Evolutionary conservation across 176 grass and related monocot genomes (phyloP).

Genomic region (Triticum dicoccoides): DNA sequence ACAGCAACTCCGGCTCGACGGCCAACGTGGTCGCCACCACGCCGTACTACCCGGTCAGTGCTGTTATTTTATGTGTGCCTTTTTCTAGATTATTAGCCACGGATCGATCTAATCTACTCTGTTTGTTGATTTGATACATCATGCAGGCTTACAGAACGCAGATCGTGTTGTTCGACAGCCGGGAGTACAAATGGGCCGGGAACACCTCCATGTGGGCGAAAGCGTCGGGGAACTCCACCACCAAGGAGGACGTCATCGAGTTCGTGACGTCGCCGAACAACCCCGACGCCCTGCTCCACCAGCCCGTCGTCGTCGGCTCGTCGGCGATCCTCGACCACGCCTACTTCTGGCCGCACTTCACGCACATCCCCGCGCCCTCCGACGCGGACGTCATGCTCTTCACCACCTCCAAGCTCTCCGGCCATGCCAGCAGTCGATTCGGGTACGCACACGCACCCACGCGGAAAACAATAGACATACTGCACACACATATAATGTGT

Average conservation of each 20-base stretch:
- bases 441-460: conserved; percentile 30
- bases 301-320: conserved; percentile 40
- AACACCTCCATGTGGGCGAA: conserved; percentile 45
- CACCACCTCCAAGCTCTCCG: conserved; percentile 61
- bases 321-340: conserved; percentile 64
- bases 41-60: conserved; percentile 51
- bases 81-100: not conserved
- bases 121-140: not conserved
- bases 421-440: conserved; percentile 74
- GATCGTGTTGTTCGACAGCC: conserved; percentile 39
- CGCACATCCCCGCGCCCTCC: conserved; percentile 50
- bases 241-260: conserved; percentile 45
- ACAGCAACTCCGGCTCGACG: conserved; percentile 12
- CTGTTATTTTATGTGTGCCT: not conserved
- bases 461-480: no score
- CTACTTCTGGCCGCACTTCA: conserved; percentile 79
- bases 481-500: not conserved
- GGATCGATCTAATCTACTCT: not conserved
- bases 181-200: conserved; percentile 53
- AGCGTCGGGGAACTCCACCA: conserved; percentile 6
- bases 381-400: conserved; percentile 78
- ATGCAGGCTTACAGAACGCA: conserved; percentile 33
- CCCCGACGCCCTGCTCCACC: conserved; percentile 41
- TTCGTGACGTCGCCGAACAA: conserved; percentile 83
- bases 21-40: conserved; percentile 50